Conservation (phyloP, 2,329 filamentous ascomycete genomes). For the Alternaria brassicicola region DNA sequence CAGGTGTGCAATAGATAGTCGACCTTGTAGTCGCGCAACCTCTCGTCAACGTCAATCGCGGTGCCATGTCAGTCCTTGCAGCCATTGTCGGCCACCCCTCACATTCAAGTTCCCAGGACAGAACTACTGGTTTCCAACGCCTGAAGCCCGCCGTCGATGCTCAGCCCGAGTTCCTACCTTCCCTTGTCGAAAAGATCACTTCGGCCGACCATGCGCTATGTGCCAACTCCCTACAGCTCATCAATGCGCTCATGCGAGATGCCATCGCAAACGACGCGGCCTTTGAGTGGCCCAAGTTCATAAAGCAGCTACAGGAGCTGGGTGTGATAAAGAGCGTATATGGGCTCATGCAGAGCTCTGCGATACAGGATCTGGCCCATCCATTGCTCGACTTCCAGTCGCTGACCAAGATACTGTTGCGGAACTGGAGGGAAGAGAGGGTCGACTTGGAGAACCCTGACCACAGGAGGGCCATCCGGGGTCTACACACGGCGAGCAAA, state of each 20-base stretch:
- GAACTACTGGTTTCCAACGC: constrained; percentile 84
- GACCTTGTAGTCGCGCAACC: constrained; percentile 94
- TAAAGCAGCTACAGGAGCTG: constrained; percentile 90
- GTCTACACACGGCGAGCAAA: constrained; percentile 81
- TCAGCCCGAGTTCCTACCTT: constrained; percentile 92
- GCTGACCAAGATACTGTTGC: constrained; percentile 83
- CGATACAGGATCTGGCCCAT: constrained; percentile 86
- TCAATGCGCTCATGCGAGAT: constrained; percentile 94
- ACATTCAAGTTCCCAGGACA: constrained; percentile 59
- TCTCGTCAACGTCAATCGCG: constrained; percentile 94
- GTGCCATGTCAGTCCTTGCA: constrained; percentile 95
- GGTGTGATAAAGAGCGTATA: constrained; percentile 91
- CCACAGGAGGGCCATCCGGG: constrained; percentile 84
- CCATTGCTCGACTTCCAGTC: constrained; percentile 92
- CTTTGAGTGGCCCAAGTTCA: constrained; percentile 93
- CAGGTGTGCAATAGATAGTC: constrained; percentile 65
- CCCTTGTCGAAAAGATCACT: constrained; percentile 87
- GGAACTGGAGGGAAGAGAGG: constrained; percentile 84
- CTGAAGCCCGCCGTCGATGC: constrained; percentile 89
- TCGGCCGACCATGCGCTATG: constrained; percentile 95
- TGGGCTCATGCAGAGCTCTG: constrained; percentile 90
- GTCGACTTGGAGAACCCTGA: constrained; percentile 88
- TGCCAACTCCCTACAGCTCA: constrained; percentile 91
- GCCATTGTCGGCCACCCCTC: constrained; percentile 89
- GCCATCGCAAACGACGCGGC: constrained; percentile 77